Evolutionary conservation across 345 rosid genomes (phyloP), one percentile per base, ranked within the genome.

Genomic region (Eutrema heterophyllum): DNA sequence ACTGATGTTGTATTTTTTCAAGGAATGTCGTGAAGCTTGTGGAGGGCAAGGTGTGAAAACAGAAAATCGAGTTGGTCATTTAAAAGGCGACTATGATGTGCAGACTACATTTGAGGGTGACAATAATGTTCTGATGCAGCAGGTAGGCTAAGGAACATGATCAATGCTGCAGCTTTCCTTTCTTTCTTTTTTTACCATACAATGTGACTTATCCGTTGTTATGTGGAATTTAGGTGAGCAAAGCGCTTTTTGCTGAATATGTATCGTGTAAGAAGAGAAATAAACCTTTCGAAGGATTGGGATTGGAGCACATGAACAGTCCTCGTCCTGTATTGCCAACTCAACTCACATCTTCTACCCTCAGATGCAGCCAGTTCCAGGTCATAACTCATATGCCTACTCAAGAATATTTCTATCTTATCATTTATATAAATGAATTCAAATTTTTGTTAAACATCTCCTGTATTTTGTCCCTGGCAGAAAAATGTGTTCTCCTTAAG

Each of bases 11-110:
- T 48, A 38, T 4, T 15, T 30, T 7, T 50, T 64, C 12, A 57
- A 91, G 98, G 98, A 94, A 86, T 91, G 98, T 18, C 98, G 96
- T 70, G 98, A 94, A 86, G 98, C 97, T 51, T 86, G 91, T 68
- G 97, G 96, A 79, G 98, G 97, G 56, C 98, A 94, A 81, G 97
- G 98, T 40, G 55, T 89, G 73, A 94, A 90, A 85, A 88, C 93
- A 33, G 97, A 94, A 79, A 95, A 91, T 80, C 88, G 72, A 59
- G 81, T 95, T 58, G 99, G 99, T 71, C 92, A 88, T 48, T 56
- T 89, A 77, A 95, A 86, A 85, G 81, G 88, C 76, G 99, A 95
- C 84, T 87, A 44, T 72, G 97, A 95, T 74, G 97, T 91, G 61
- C 99, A 91, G 72, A 81, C 89, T 61, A 95, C 99, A 26, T 89